Conservation (phyloP, 2,329 filamentous ascomycete species). For the Phyllosticta citrichinensis region DNA sequence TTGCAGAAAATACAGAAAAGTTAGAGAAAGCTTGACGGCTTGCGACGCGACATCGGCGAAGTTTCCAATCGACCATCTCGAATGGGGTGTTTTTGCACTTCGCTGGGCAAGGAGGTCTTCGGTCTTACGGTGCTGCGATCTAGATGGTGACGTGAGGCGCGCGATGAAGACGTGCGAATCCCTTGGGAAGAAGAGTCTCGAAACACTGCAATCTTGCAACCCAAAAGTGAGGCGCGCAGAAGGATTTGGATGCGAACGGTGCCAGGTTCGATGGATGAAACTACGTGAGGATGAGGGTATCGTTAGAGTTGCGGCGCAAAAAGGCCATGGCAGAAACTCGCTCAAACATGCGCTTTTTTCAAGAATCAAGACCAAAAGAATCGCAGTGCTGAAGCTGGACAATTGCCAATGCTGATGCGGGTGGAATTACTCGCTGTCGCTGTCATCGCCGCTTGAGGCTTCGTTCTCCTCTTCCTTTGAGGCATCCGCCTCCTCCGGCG, state of each 20-base stretch:
- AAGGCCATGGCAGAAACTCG: not conserved
- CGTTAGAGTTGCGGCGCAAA: not conserved
- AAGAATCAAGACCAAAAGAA: not conserved
- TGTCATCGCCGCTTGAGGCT: constrained; percentile 11
- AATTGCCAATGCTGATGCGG: not conserved
- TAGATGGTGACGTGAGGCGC: too few species aligned
- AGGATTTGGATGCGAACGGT: not conserved
- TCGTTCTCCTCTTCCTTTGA: constrained; percentile 13
- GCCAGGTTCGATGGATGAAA: not conserved
- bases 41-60: too few species aligned
- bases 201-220: not conserved
- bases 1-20: too few species aligned
- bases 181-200: too few species aligned
- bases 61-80: too few species aligned
- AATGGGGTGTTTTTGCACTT: too few species aligned
- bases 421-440: constrained; percentile 11
- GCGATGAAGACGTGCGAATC: too few species aligned
- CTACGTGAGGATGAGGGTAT: not conserved
- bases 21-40: too few species aligned
- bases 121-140: too few species aligned
- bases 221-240: not conserved
- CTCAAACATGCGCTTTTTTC: not conserved
- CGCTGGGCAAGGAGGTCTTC: too few species aligned
- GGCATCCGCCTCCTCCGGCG: constrained; percentile 17
- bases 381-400: not conserved